Evolutionary conservation across 768 basidiomycete species (phyloP).

Genomic region (Tulasnella sp.): DNA sequence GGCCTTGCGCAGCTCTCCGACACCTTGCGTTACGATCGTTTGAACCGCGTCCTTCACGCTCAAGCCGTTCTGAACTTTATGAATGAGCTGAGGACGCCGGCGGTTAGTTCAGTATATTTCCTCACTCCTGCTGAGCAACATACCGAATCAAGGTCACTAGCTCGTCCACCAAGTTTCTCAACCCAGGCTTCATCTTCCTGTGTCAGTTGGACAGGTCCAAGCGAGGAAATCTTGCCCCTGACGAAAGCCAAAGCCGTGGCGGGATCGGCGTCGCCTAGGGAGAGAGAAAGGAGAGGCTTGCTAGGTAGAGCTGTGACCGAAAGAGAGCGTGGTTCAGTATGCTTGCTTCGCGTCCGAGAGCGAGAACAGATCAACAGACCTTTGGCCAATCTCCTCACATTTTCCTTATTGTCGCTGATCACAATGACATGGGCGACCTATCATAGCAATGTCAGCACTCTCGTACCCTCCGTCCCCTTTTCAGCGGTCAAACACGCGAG

Average conservation of each 20-base stretch:
- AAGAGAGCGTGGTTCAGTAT: too few species aligned
- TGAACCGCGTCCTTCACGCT: conserved; percentile 76
- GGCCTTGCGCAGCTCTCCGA: conserved; percentile 80
- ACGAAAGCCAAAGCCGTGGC: conserved; percentile 77
- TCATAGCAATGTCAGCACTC: conserved; percentile 1
- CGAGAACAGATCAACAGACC: conserved; percentile 43
- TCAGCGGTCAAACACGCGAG: background rate
- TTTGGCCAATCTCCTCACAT: conserved; percentile 77
- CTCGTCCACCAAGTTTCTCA: conserved; percentile 79
- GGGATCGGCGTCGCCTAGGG: conserved; percentile 81
- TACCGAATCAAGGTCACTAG: conserved; percentile 83
- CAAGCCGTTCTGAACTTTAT: conserved; percentile 76
- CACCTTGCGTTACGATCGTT: conserved; percentile 76
- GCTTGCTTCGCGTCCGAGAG: background rate
- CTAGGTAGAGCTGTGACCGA: conserved; percentile 68
- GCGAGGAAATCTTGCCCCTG: conserved; percentile 55
- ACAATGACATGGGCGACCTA: conserved; percentile 91
- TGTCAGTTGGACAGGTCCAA: conserved; percentile 45
- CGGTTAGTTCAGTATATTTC: background rate
- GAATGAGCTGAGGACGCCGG: conserved; percentile 56
- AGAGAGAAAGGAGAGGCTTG: conserved; percentile 73
- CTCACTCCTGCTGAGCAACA: conserved; percentile 36
- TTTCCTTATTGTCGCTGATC: conserved; percentile 84
- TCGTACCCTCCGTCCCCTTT: conserved; percentile 22
- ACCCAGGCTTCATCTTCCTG: conserved; percentile 56